Base-by-base conservation (phyloP, 2,329 filamentous ascomycete genomes). In the Delphinella strobiligena region DNA sequence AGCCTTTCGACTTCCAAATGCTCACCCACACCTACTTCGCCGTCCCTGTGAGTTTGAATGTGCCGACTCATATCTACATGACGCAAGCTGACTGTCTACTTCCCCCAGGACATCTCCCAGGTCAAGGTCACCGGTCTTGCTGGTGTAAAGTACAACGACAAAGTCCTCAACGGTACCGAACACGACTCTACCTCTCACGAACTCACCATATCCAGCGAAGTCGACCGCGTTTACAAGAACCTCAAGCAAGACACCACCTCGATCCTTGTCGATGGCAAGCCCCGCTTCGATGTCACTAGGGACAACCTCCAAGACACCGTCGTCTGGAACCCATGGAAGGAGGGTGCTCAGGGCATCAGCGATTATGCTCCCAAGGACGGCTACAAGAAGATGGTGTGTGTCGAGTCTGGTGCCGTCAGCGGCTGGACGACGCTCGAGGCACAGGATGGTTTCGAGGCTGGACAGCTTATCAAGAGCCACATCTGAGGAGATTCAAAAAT, bases 271-370 rank as follows among this genome's bases (percentile, higher is more conserved):
- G 71, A 63, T 36, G 79, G 75, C 44, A 72, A 72, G 53, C 68
- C 78, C 11, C 66, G 72, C 37, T 87, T 82, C 65, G 77, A 78
- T 44, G 71, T 96, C 40, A 75, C 81, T 31, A 77, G 91, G 45
- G 86, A 95, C 61, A 88, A 86, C 49, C 71, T 98, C 49, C 74
- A 75, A 46, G 85, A 96, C 50, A 79, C 91, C 12, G 89, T 95
- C 1, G 82, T 96, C 19, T 98, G 91, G 91, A 98, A 98, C 63
- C 91, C 91, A 2, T 95, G 89, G 87, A 71, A 72, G 31, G 84
- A 88, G 47, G 93, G 93, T 68, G 78, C 84, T 1, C 75, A 78
- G 51, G 72, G 72, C 4, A 93, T 94, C 65, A 78, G 68, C 38
- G 91, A 98, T 61, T 95, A 96, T 58, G 74, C 73, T 43, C 91